Evolutionary conservation across 2,329 filamentous ascomycete species (phyloP), one percentile per base, ranked within the genome.

Genomic region (Hyphodiscus sp.): DNA sequence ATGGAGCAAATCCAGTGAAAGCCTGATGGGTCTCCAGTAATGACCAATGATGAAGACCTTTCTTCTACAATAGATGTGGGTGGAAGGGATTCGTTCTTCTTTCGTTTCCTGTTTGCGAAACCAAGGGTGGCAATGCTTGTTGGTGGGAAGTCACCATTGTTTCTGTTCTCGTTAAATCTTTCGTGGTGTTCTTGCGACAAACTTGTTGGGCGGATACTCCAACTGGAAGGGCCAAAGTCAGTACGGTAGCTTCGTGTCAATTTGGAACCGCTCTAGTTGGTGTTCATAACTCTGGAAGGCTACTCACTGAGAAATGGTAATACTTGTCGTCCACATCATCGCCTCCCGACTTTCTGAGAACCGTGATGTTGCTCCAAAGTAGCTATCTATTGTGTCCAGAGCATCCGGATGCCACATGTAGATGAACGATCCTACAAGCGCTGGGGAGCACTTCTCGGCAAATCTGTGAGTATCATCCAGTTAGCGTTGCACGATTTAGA

Each of bases 321-420:
- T 61, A 15, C 47, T 56, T 20, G 59, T 61, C 1, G 47, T 58
- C 59, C 60, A 63, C 42, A 58, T 47, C 5, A 46, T 33, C 13
- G 41, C 33, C 43, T 57, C 57, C 29, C 54, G 41, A 20, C 33
- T 53, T 8, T 61, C 53, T 2, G 49, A 38, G 30, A 57, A 63
- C 7, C 49, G 23, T 11, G 60, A 59, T 1, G 57, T 50, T 13
- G 51, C 26, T 7, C 53, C 53, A 45, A 63, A 58, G 49, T 63
- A 60, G 26, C 49, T 55, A 29, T 63, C 59, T n/a, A 61, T 53
- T 1, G 60, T 55, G 38, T 60, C 60, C 18, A 63, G 45, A 20
- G 54, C 53, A 26, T 63, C 59, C 0, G 57, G 53, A 54, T 63
- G 60, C 55, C 58, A 63, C 18, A 63, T 50, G 26, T 58, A 60